phyloP scores from a whole-genome alignment of 2,329 filamentous ascomycete genomes.

The Incumbomyces lentus region DNA sequence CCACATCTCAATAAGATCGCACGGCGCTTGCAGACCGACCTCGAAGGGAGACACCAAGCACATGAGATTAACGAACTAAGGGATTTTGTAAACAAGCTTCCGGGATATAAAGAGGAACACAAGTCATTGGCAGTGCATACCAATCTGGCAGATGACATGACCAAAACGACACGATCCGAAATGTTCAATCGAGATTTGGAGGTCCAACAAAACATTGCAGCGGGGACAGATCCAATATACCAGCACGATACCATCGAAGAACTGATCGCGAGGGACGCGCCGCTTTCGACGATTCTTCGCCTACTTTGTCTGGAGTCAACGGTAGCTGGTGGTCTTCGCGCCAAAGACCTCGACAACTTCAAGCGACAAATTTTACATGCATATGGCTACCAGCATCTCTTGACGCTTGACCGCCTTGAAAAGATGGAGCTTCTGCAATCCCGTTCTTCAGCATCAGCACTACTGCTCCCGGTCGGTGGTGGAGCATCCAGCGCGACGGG shows the following conservation, averaged over 20 bases:
- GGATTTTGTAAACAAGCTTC: conserved; percentile 89
- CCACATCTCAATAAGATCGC: conserved; percentile 82
- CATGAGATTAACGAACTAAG: conserved; percentile 86
- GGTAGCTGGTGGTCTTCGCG: conserved; percentile 76
- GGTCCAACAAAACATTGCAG: conserved; percentile 90
- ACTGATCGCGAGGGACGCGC: conserved; percentile 77
- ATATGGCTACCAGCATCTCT: conserved; percentile 87
- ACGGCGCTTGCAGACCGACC: conserved; percentile 72
- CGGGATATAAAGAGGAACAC: conserved; percentile 85
- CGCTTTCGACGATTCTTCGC: conserved; percentile 70
- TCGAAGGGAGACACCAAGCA: conserved; percentile 74
- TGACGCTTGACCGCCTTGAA: conserved; percentile 80
- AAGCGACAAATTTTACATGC: conserved; percentile 79
- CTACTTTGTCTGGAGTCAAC: conserved; percentile 86
- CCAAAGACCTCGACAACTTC: conserved; percentile 81
- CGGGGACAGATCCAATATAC: conserved; percentile 75
- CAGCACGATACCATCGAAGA: conserved; percentile 90
- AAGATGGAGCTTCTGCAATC: conserved; percentile 79
- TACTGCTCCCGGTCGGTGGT: conserved; percentile 66
- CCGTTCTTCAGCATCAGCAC: conserved; percentile 64
- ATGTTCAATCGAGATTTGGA: conserved; percentile 80
- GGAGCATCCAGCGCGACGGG: conserved; percentile 36
- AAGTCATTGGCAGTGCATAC: conserved; percentile 88
- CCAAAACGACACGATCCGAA: conserved; percentile 82
- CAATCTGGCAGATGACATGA: conserved; percentile 85